Percentiles rank a stretch among this genome's conserved stretches.
Conservation (phyloP, 179 eudicot genomes). For the Corrigiola litoralis region DNA sequence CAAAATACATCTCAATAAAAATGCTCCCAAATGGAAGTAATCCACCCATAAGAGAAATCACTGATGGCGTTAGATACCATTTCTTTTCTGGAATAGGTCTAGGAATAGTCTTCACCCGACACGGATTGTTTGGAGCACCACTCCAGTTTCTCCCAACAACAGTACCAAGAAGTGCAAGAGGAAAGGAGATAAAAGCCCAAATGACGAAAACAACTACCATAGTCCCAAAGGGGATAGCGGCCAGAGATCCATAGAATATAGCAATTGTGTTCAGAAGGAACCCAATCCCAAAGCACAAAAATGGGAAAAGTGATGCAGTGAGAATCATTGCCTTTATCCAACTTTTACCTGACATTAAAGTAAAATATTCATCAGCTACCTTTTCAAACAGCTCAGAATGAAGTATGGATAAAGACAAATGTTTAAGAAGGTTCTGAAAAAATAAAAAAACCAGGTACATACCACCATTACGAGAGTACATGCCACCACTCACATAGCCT, state of each 20-base stretch:
- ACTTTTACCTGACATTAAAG: conserved; percentile 57
- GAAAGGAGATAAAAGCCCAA: conserved; percentile 94
- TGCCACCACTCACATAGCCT: conserved; percentile 94
- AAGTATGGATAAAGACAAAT: neutral
- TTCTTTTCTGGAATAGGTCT: conserved; percentile 95
- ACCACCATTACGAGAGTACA: conserved; percentile 92
- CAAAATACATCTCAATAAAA: conserved; percentile 90
- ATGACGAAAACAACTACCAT: conserved; percentile 82
- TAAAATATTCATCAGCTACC: neutral
- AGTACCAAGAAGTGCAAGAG: conserved; percentile 90
- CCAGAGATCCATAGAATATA: conserved; percentile 83
- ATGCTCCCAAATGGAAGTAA: conserved; percentile 91
- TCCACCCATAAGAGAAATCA: conserved; percentile 84
- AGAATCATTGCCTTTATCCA: conserved; percentile 92
- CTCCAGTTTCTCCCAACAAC: conserved; percentile 89
- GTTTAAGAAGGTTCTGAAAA: neutral
- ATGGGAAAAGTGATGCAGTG: conserved; percentile 86
- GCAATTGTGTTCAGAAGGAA: conserved; percentile 79
- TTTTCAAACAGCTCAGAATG: neutral
- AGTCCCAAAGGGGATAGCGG: conserved; percentile 93
- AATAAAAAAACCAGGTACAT: conserved; percentile 16
- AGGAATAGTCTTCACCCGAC: conserved; percentile 94
- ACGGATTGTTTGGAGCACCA: conserved; percentile 93
- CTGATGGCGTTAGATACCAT: conserved; percentile 87
- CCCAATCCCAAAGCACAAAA: conserved; percentile 90